A percentile compares a stretch with the other conserved stretches of the same genome.
These are phyloP conservation scores for Orychophragmus violaceus DNA, from an alignment of 345 rosid genomes.

Conservation along the genomic window DNA sequence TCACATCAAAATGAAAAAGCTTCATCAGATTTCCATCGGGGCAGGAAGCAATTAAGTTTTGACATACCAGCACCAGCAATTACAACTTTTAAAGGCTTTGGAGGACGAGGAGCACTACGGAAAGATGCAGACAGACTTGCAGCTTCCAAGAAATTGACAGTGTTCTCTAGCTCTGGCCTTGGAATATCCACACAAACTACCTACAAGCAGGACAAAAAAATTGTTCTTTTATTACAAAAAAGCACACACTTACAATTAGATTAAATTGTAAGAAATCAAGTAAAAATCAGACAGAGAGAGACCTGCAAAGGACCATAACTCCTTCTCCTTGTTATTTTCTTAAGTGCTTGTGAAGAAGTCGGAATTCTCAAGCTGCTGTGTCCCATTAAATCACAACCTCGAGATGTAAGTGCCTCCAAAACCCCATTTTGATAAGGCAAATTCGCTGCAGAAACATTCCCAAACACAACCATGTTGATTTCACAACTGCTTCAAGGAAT, in stretches of 20 bases:
- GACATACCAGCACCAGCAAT: slow-evolving; percentile 89
- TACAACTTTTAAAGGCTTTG: slow-evolving; percentile 68
- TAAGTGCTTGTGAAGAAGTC: slow-evolving; percentile 22
- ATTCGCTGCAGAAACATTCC: slow-evolving; percentile 48
- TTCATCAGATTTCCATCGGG: not conserved
- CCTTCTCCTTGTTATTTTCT: slow-evolving; percentile 30
- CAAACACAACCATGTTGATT: slow-evolving; percentile 42
- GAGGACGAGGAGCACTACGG: slow-evolving; percentile 55
- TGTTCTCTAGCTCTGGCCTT: slow-evolving; percentile 76
- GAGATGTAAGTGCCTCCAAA: slow-evolving; percentile 31
- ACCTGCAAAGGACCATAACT: slow-evolving; percentile 48
- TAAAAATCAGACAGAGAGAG: not conserved
- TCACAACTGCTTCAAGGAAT: not conserved
- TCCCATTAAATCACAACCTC: slow-evolving; percentile 43
- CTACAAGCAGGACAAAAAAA: slow-evolving; percentile 27
- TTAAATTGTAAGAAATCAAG: not conserved
- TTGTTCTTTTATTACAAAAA: not conserved
- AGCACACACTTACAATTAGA: not conserved
- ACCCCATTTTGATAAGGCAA: slow-evolving; percentile 30
- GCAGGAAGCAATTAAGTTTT: not conserved
- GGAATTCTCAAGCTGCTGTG: slow-evolving; percentile 37
- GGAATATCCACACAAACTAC: slow-evolving; percentile 80
- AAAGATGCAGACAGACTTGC: slow-evolving; percentile 73
- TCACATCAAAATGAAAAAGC: not conserved
- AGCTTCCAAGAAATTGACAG: slow-evolving; percentile 79